These are phyloP conservation scores for Micromonas pusilla DNA, from an alignment of 139 green algal species.

Conservation along the genomic window DNA sequence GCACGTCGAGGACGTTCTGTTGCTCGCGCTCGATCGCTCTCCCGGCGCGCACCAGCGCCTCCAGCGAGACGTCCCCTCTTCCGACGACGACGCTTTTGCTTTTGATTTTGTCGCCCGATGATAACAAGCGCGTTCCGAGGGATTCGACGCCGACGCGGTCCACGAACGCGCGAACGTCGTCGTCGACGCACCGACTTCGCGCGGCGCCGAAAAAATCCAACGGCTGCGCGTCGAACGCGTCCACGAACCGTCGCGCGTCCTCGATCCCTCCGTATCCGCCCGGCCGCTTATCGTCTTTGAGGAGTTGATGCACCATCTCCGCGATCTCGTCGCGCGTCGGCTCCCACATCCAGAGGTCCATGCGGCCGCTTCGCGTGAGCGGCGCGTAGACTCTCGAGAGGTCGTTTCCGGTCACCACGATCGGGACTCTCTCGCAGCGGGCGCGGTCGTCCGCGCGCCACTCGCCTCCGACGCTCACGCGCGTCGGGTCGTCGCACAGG, in stretches of 20 bases:
- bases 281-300: slow-evolving; percentile 14
- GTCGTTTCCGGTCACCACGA: slow-evolving; percentile 49
- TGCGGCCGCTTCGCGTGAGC: slow-evolving; percentile 75
- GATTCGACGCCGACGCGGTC: background rate
- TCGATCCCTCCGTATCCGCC: background rate
- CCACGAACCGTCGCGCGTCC: slow-evolving; percentile 25
- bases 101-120: background rate
- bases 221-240: slow-evolving; percentile 37
- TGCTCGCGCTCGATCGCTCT: slow-evolving; percentile 4
- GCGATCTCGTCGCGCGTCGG: slow-evolving; percentile 69
- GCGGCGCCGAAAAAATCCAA: slow-evolving; percentile 58
- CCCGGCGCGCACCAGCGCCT: background rate
- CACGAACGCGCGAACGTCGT: background rate
- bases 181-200: background rate
- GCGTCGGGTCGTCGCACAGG: slow-evolving; percentile 39
- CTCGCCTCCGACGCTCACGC: slow-evolving; percentile 34
- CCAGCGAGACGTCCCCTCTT: background rate
- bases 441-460: slow-evolving; percentile 24
- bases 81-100: background rate
- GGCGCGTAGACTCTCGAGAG: slow-evolving; percentile 82
- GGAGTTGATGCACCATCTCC: slow-evolving; percentile 48
- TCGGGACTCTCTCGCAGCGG: slow-evolving; percentile 30
- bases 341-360: slow-evolving; percentile 55
- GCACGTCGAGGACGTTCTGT: slow-evolving; percentile 15
- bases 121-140: background rate